Percentiles rank a stretch among this genome's conserved stretches.
Evolutionary conservation across 2,329 filamentous ascomycete genomes (phyloP).

Genomic region (Xylariaceae sp.): DNA sequence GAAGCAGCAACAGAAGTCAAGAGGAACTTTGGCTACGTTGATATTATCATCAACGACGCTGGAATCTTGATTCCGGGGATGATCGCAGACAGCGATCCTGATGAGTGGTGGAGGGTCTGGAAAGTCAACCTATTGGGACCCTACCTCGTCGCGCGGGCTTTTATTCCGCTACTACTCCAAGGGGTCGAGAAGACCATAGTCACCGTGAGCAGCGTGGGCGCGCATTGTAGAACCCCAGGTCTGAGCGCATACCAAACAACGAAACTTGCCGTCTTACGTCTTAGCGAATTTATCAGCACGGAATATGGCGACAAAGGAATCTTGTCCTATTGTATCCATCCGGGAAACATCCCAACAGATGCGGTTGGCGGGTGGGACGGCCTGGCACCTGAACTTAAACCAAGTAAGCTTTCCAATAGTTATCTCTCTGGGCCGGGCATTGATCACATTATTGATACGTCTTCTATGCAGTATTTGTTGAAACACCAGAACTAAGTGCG

Average conservation of each 20-base stretch:
- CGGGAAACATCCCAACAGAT: constrained; percentile 45
- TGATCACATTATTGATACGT: constrained; percentile 1
- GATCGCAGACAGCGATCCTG: constrained; percentile 35
- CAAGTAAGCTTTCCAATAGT: constrained; percentile 15
- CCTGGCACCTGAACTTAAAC: constrained; percentile 6
- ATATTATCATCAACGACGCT: constrained; percentile 42
- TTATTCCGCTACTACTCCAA: constrained; percentile 45
- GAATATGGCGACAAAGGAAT: constrained; percentile 47
- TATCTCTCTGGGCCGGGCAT: not conserved
- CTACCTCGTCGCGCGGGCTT: constrained; percentile 48
- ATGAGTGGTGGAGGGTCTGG: constrained; percentile 44
- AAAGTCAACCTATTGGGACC: constrained; percentile 53
- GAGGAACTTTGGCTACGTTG: constrained; percentile 37
- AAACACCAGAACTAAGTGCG: constrained; percentile 32
- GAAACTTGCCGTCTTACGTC: constrained; percentile 49
- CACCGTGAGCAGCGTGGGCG: constrained; percentile 46
- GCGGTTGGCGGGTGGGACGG: constrained; percentile 17
- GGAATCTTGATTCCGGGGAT: constrained; percentile 20
- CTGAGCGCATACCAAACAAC: constrained; percentile 46
- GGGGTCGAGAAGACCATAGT: constrained; percentile 43
- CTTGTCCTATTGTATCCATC: constrained; percentile 46
- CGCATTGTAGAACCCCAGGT: constrained; percentile 33
- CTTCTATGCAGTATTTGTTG: constrained; percentile 26
- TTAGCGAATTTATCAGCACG: constrained; percentile 47
- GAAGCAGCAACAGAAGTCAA: constrained; percentile 34